Evolutionary conservation across 306 rosid species (phyloP), one percentile per base, ranked within the genome.

Genomic region (Fragaria iinumae): DNA sequence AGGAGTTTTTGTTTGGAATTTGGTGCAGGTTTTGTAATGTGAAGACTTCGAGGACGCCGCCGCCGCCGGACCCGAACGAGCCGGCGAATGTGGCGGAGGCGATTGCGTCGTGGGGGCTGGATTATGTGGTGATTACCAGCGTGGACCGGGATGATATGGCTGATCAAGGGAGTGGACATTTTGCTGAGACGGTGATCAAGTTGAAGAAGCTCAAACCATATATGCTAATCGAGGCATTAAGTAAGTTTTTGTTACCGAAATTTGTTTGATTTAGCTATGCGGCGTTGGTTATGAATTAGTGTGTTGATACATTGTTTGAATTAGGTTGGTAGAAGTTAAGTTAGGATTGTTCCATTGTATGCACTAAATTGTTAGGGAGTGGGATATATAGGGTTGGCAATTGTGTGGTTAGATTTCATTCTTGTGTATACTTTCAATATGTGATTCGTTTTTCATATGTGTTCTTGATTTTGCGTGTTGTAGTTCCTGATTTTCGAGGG

Each of bases 61-160:
- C 98, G 1, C 96, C 98, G 2, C 97, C 98, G 34, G 99, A 96
- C 76, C 97, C 97, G 6, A 84, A 91, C 53, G 99, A 96, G 76
- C 99, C 99, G n/a, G 75, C 83, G 76, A 96, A 96, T 77, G 99
- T 96, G 83, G 99, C 99, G 47, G 99, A 96, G 86, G 99, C 99
- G 56, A 92, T 96, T 67, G 99, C 93, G 29, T 92, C 97, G 0
- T 95, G 99, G 99, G 99, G 99, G 74, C 86, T 96, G 93, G 99
- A 88, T 75, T 96, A 96, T 76, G 99, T 96, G 81, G 99, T 96
- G 72, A 92, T 96, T 81, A 96, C 99, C 1, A 96, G 99, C 74
- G 99, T 96, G 80, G 99, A 96, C 80, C 90, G 98, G 75, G 99
- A 96, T 79, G 99, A 96, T 87, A 83, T 96, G 63, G 84, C 91